A percentile compares a stretch with the other conserved stretches of the same genome.
Conservation (phyloP, 2,329 filamentous ascomycete genomes). For the Fusarium sp. region DNA sequence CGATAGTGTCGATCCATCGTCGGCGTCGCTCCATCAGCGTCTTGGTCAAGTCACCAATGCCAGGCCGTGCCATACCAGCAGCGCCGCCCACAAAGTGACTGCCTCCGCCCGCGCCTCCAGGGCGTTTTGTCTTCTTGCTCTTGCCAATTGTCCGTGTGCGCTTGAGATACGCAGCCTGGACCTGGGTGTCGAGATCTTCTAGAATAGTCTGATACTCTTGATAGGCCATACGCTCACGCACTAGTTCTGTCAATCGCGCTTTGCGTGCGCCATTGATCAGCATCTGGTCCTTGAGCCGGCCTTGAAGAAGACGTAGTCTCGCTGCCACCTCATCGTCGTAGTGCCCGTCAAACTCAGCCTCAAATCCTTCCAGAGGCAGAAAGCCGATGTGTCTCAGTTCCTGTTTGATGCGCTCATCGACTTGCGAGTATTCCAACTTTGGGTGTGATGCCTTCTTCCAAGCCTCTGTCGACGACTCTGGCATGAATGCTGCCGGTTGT, state of each 20-base stretch:
- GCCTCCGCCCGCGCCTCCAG: constrained; percentile 76
- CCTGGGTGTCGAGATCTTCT: constrained; percentile 93
- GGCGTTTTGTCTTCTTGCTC: constrained; percentile 86
- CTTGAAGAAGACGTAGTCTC: constrained; percentile 83
- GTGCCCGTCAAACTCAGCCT: constrained; percentile 84
- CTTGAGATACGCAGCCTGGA: constrained; percentile 94
- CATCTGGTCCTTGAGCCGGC: constrained; percentile 80
- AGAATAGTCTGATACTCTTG: constrained; percentile 98
- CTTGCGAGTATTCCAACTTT: constrained; percentile 82
- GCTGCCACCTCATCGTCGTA: constrained; percentile 94
- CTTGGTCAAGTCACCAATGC: constrained; percentile 89
- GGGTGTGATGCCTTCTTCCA: constrained; percentile 80
- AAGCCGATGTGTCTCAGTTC: constrained; percentile 93
- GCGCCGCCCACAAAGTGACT: constrained; percentile 68
- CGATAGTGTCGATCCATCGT: constrained; percentile 90
- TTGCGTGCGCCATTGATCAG: constrained; percentile 92
- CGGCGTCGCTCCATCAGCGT: constrained; percentile 90
- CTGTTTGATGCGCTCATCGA: constrained; percentile 90
- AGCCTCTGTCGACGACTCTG: constrained; percentile 75
- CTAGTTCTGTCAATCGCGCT: constrained; percentile 81
- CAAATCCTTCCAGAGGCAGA: constrained; percentile 68
- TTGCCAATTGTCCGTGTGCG: constrained; percentile 93
- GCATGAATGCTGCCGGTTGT: constrained; percentile 79
- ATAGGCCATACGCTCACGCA: constrained; percentile 91
- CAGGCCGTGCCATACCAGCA: constrained; percentile 71